A percentile compares a stretch with the other conserved stretches of the same genome.
Evolutionary conservation across 306 rosid species (phyloP).

Genomic region (Pterocarpus santalinus): DNA sequence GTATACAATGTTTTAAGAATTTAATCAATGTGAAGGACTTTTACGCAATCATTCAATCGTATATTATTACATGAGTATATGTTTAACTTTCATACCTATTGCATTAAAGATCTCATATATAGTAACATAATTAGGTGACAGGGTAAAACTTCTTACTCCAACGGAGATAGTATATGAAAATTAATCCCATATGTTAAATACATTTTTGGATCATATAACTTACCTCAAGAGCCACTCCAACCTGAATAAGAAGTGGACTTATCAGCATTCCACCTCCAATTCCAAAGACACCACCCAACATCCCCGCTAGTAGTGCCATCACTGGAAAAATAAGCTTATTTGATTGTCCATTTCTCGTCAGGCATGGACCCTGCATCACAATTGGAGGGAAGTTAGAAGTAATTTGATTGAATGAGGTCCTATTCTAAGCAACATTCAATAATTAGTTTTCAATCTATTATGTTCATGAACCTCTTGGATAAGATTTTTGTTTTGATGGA

Average conservation of each 20-base stretch:
- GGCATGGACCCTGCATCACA: slow-evolving; percentile 52
- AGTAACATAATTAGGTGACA: no score
- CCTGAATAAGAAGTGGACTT: slow-evolving; percentile 85
- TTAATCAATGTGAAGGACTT: no score
- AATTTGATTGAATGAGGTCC: not conserved
- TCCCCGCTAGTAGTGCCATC: slow-evolving; percentile 79
- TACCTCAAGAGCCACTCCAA: slow-evolving; percentile 78
- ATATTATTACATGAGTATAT: no score
- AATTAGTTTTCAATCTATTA: not conserved
- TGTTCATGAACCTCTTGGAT: slow-evolving; percentile 57
- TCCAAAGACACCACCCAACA: slow-evolving; percentile 85
- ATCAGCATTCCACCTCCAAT: slow-evolving; percentile 95
- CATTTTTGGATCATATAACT: not conserved
- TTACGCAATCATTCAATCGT: no score
- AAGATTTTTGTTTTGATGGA: slow-evolving; percentile 53
- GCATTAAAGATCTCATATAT: no score
- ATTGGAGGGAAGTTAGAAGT: slow-evolving; percentile 10
- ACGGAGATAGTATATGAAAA: no score
- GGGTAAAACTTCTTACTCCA: no score
- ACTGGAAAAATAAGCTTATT: slow-evolving; percentile 66
- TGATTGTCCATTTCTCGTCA: slow-evolving; percentile 47
- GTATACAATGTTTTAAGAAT: no score
- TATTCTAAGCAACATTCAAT: slow-evolving; percentile 23
- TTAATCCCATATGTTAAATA: no score
- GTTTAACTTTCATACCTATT: no score